Conservation (phyloP, 257 asterid species). For the Leptodermis oblonga region DNA sequence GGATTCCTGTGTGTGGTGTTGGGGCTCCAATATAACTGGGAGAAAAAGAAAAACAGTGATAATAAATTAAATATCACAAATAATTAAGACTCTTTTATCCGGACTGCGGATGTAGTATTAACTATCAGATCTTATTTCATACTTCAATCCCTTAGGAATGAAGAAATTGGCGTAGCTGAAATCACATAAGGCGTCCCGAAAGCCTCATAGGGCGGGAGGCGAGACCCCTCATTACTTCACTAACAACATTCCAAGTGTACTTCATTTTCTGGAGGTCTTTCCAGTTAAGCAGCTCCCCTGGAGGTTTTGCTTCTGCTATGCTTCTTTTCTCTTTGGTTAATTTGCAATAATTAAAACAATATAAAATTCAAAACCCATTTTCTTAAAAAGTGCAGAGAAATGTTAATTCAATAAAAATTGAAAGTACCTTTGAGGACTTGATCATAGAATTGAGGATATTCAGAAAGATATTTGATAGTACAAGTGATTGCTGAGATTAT, state of each 20-base stretch:
- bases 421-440: constrained; percentile 12
- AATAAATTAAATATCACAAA: too few species aligned
- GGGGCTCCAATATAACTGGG: constrained; percentile 18
- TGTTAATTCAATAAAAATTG: not conserved
- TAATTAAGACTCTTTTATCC: too few species aligned
- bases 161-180: constrained; percentile 22
- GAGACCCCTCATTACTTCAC: constrained; percentile 10
- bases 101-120: too few species aligned
- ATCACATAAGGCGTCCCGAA: not conserved
- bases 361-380: not conserved
- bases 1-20: constrained; percentile 2
- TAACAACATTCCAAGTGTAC: not conserved
- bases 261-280: constrained; percentile 6
- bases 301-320: constrained; percentile 14
- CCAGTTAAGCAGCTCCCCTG: constrained; percentile 24
- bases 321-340: not conserved
- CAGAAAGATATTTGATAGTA: constrained; percentile 8
- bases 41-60: not conserved
- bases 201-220: not conserved
- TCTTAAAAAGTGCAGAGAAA: too few species aligned
- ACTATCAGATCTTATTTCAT: not conserved
- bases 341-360: not conserved
- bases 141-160: constrained; percentile 13
- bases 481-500: constrained; percentile 7
- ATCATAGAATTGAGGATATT: constrained; percentile 6